Evolutionary conservation across 202 grass and related monocot species (phyloP).

Genomic region (Eragrostis tef): DNA sequence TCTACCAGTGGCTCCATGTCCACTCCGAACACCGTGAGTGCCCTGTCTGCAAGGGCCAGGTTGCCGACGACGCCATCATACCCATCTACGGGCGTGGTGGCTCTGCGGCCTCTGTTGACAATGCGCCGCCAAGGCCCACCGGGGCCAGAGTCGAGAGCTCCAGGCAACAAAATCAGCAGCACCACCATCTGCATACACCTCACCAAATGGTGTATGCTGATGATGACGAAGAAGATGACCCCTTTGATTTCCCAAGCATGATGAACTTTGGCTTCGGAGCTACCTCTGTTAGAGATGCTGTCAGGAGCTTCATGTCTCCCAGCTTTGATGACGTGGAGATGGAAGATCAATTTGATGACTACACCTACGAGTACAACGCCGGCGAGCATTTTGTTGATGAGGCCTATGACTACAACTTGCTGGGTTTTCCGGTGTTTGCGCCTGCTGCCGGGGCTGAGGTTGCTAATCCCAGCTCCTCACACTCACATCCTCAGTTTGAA

Average conservation of each 20-base stretch:
- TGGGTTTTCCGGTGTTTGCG: neutral
- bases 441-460: slow-evolving; percentile 1
- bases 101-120: slow-evolving; percentile 50
- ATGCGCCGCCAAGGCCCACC: slow-evolving; percentile 59
- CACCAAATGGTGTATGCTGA: neutral
- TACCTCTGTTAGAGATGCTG: neutral
- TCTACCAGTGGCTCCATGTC: slow-evolving; percentile 87
- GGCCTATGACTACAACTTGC: neutral
- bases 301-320: slow-evolving; percentile 12
- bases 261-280: neutral
- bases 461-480: slow-evolving; percentile 16
- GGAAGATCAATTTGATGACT: slow-evolving; percentile 1
- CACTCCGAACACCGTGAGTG: slow-evolving; percentile 79
- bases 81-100: slow-evolving; percentile 87
- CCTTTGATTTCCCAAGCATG: slow-evolving; percentile 6
- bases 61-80: slow-evolving; percentile 64
- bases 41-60: slow-evolving; percentile 87
- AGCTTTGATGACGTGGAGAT: neutral
- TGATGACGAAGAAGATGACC: slow-evolving; percentile 1
- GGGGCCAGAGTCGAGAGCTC: slow-evolving; percentile 81
- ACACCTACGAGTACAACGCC: neutral
- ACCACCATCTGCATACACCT: neutral
- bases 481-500: slow-evolving; percentile 10
- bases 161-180: slow-evolving; percentile 59
- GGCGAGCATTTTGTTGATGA: slow-evolving; percentile 28